Base-by-base conservation (phyloP, 306 rosid genomes). In the Fragaria vesca region DNA sequence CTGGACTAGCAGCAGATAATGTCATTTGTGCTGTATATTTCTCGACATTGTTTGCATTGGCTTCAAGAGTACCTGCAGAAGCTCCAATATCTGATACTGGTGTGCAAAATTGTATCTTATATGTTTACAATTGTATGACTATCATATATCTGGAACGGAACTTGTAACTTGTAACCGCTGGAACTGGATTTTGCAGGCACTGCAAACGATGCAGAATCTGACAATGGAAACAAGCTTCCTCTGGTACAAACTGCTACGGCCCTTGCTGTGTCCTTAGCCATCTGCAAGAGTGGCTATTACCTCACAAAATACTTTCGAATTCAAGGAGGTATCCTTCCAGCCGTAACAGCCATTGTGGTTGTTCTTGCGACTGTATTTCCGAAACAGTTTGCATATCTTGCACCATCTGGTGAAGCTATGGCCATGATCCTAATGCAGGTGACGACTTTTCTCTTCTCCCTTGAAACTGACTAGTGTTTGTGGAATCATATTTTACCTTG, bases 1-100 rank as follows among this genome's bases (percentile, higher is more conserved):
- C 96, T 36, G 90, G 92, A 67, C 82, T 93, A 81, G 92, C 97
- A 12, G 96, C 97, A 34, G 97, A 93, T 78, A 93, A 93, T 80
- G 96, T 93, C 70, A 89, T 93, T 42, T 89, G 93, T 85, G 92
- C 96, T 28, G 78, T 89, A 63, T 93, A 89, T 77, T 93, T 90
- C 82, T 74, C 91, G 18, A 85, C 90, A 52, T 81, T 93, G 85
- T 90, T 93, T 69, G 89, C 86, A 8, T 69, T 93, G 55, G 91
- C 88, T 61, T 89, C 93, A 75, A 86, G 73, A 83, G 88, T 90
- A 28, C 97, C 96, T 82, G 81, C 91, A 12, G 97, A 90, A 79
- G 72, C 85, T 75, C 73, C 87, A 52, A 34, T 38, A 50, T 81
- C 89, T 69, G 79, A 30, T 21, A 63, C 81, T 55, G 92, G 96